A percentile compares a stretch with the other conserved stretches of the same genome.
Conservation (phyloP, 495 filamentous ascomycete genomes). For the Tuber umbilicatum region DNA sequence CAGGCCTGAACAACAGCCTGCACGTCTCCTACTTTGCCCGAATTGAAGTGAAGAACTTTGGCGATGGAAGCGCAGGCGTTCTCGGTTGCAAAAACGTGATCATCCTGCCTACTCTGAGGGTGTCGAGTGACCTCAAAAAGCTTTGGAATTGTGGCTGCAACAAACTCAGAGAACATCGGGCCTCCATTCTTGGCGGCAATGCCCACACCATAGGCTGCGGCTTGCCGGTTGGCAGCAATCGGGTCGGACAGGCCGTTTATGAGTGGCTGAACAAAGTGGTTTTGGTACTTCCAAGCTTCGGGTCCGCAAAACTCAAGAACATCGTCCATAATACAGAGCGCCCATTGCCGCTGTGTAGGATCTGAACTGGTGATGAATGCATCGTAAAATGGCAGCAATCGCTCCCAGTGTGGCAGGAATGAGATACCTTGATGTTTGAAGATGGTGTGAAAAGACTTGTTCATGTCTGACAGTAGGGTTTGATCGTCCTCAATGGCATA, state of each 20-base stretch:
- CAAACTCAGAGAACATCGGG: conserved; percentile 71
- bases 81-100: conserved; percentile 95
- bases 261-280: conserved; percentile 77
- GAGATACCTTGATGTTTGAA: conserved; percentile 85
- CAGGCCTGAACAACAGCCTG: conserved; percentile 70
- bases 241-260: conserved; percentile 73
- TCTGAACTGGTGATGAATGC: conserved; percentile 75
- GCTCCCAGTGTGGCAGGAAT: conserved; percentile 84
- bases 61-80: conserved; percentile 96
- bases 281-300: conserved; percentile 72
- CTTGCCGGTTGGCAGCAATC: conserved; percentile 88
- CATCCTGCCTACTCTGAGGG: conserved; percentile 74
- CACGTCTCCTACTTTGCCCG: conserved; percentile 61
- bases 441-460: conserved; percentile 98
- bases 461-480: conserved; percentile 96
- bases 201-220: conserved; percentile 91
- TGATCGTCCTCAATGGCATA: conserved; percentile 97
- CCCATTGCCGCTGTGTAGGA: conserved; percentile 94
- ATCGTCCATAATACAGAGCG: conserved; percentile 96
- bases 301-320: conserved; percentile 93
- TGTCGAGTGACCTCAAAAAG: conserved; percentile 78
- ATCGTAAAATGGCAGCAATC: conserved; percentile 74
- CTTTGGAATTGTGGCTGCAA: conserved; percentile 66
- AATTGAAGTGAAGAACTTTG: conserved; percentile 88
- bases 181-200: conserved; percentile 93